These are phyloP conservation scores for Tetrahymena borealis DNA, from an alignment of 73 alveolate species.

Conservation along the genomic window DNA sequence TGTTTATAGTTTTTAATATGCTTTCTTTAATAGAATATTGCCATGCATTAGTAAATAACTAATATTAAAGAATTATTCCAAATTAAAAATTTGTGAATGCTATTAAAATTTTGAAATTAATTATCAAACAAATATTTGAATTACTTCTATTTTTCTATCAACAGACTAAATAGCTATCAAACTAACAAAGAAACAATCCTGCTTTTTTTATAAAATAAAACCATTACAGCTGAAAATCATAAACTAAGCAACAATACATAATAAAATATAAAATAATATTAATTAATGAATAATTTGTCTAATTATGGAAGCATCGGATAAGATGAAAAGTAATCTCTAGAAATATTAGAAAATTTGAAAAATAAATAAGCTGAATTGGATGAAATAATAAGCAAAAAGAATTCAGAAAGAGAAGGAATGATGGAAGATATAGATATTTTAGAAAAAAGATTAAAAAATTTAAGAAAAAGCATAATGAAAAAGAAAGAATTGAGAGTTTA, in stretches of 20 bases:
- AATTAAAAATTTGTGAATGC: no score
- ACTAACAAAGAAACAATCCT: background rate
- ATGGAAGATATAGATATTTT: background rate
- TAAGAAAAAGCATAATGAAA: background rate
- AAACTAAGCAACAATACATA: background rate
- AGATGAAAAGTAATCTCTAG: background rate
- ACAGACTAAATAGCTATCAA: no score
- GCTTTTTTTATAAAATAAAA: background rate
- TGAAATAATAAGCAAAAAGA: background rate
- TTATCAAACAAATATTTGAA: no score
- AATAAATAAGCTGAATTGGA: background rate
- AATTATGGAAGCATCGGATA: background rate
- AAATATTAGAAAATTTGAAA: background rate
- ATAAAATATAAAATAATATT: background rate
- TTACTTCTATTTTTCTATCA: no score
- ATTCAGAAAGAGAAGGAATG: background rate
- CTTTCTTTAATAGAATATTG: no score
- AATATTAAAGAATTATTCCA: no score
- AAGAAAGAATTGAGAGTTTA: background rate
- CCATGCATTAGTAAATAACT: no score
- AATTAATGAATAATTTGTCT: background rate
- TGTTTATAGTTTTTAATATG: no score
- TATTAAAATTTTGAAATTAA: no score
- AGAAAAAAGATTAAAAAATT: background rate
- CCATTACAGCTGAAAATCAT: background rate